Conservation (phyloP, 345 rosid species). For the Conringia planisiliqua region DNA sequence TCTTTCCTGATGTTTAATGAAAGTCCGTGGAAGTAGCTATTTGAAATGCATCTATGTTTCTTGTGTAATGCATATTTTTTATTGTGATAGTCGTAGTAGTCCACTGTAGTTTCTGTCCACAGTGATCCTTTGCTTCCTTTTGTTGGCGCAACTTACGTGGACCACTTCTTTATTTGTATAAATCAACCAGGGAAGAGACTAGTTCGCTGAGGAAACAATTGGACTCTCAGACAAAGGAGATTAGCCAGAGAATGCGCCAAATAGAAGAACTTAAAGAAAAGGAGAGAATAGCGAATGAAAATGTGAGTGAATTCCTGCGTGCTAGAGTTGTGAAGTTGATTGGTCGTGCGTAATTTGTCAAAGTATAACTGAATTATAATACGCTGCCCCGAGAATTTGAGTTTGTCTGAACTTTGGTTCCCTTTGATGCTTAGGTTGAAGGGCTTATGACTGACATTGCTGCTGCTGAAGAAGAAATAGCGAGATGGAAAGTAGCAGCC, state of each 20-base stretch:
- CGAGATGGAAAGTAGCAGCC: constrained; percentile 98
- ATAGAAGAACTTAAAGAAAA: constrained; percentile 89
- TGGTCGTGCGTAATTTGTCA: background rate
- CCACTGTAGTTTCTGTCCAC: background rate
- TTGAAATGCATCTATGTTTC: background rate
- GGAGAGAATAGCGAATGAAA: constrained; percentile 91
- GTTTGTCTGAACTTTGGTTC: background rate
- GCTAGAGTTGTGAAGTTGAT: background rate
- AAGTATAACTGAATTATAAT: background rate
- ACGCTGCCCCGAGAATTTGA: background rate
- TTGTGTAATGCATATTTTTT: background rate
- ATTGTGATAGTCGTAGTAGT: background rate
- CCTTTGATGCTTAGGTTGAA: constrained; percentile 56
- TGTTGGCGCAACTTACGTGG: background rate
- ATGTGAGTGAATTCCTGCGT: constrained; percentile 47
- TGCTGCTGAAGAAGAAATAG: constrained; percentile 98
- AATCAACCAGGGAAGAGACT: constrained; percentile 74
- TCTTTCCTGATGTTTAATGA: background rate
- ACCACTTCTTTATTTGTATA: background rate
- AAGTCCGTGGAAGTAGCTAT: background rate
- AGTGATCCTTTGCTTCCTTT: background rate
- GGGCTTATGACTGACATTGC: constrained; percentile 97
- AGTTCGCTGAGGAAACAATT: constrained; percentile 58
- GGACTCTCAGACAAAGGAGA: constrained; percentile 79
- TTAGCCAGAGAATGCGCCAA: constrained; percentile 57